phyloP scores from a whole-genome alignment of 495 filamentous ascomycete genomes.

The Aspergillus asperescens region DNA sequence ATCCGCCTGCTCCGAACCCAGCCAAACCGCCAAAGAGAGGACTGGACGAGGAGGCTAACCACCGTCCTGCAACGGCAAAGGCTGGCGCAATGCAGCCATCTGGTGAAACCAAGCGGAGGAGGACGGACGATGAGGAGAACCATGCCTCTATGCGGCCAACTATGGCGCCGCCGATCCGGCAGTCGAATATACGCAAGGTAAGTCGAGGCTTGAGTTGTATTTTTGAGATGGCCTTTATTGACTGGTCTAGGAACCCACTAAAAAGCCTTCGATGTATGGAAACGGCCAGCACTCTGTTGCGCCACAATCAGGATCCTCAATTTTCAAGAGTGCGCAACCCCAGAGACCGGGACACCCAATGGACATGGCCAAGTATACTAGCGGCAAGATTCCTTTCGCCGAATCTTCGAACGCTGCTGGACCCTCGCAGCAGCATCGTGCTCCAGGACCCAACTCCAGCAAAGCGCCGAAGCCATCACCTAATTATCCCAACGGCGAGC shows the following conservation, averaged over 20 bases:
- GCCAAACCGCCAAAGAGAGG: constrained; percentile 61
- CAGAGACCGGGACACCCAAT: constrained; percentile 59
- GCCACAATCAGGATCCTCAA: constrained; percentile 37
- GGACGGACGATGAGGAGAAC: constrained; percentile 55
- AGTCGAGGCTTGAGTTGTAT: neutral
- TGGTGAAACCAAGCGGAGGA: constrained; percentile 51
- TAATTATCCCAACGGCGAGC: constrained; percentile 72
- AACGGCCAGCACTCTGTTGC: constrained; percentile 50
- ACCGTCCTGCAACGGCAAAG: constrained; percentile 38
- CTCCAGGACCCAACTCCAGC: constrained; percentile 40
- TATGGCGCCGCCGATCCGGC: constrained; percentile 78
- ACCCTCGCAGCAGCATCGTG: constrained; percentile 51
- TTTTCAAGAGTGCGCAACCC: constrained; percentile 41
- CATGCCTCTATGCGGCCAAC: constrained; percentile 47
- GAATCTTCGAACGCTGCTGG: constrained; percentile 52
- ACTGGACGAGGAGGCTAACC: constrained; percentile 48
- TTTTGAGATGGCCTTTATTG: constrained; percentile 8
- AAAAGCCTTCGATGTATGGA: constrained; percentile 59
- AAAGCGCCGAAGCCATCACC: constrained; percentile 61
- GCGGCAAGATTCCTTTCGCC: constrained; percentile 85
- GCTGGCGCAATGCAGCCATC: constrained; percentile 41
- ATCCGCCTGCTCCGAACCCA: constrained; percentile 53
- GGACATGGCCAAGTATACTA: constrained; percentile 78
- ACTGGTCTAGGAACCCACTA: constrained; percentile 48
- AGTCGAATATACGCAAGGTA: constrained; percentile 59